These are phyloP conservation scores for Phytophthora macrochlamydospora DNA, from an alignment of 352 stramenopile species.

Conservation along the genomic window DNA sequence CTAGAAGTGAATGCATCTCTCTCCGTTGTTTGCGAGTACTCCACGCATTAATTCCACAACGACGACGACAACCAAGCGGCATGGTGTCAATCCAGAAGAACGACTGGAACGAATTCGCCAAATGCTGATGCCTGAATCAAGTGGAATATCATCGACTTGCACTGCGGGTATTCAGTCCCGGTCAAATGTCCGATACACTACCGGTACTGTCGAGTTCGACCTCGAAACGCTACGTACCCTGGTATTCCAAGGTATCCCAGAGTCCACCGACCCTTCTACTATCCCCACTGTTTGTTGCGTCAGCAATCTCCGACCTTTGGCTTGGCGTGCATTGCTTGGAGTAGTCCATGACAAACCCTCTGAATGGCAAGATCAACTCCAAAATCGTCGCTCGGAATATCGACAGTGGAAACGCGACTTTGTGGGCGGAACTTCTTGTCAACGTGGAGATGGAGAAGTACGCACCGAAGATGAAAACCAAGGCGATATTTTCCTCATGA, in stretches of 20 bases:
- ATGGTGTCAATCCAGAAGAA: neutral
- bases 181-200: neutral
- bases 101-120: constrained; percentile 9
- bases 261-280: neutral
- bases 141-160: neutral
- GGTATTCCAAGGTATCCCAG: constrained; percentile 21
- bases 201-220: constrained; percentile 5
- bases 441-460: constrained; percentile 10
- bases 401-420: constrained; percentile 44
- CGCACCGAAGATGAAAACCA: constrained; percentile 23
- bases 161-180: neutral
- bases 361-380: constrained; percentile 27
- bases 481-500: constrained; percentile 48
- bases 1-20: neutral
- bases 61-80: neutral
- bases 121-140: constrained; percentile 13
- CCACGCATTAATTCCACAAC: neutral
- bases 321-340: constrained; percentile 50
- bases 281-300: neutral
- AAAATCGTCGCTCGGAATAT: constrained; percentile 31
- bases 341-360: constrained; percentile 24
- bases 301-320: constrained; percentile 25
- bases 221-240: constrained; percentile 29
- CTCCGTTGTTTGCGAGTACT: neutral
- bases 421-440: constrained; percentile 24